phyloP scores from a whole-genome alignment of 495 filamentous ascomycete species.

The Xylaria curta region DNA sequence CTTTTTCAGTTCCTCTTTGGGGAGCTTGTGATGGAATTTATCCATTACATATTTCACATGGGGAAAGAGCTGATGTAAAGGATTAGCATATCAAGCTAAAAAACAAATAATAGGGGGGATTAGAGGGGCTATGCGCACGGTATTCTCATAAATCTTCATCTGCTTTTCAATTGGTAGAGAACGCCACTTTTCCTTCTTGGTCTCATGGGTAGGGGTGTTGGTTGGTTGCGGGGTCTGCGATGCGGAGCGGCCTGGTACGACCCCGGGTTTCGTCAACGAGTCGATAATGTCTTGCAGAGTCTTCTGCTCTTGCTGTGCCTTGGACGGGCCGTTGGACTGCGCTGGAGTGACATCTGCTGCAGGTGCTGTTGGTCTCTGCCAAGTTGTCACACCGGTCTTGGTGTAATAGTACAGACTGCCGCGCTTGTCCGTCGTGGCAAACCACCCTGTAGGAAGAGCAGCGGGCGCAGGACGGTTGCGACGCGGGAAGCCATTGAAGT shows the following conservation, averaged over 20 bases:
- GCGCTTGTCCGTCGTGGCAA: conserved; percentile 66
- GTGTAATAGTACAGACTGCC: conserved; percentile 85
- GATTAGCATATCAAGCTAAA: conserved; percentile 31
- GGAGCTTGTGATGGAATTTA: conserved; percentile 83
- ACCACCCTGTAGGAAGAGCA: conserved; percentile 82
- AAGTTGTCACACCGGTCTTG: conserved; percentile 74
- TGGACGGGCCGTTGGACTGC: conserved; percentile 68
- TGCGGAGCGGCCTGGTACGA: conserved; percentile 49
- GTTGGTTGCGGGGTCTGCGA: conserved; percentile 71
- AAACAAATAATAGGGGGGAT: neutral
- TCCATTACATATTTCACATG: conserved; percentile 84
- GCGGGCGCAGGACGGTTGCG: conserved; percentile 57
- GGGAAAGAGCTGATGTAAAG: conserved; percentile 69
- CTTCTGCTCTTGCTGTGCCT: conserved; percentile 58
- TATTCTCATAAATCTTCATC: conserved; percentile 91
- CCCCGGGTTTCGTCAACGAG: conserved; percentile 72
- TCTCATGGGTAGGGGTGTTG: conserved; percentile 63
- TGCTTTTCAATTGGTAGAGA: conserved; percentile 81
- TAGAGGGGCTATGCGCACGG: conserved; percentile 59
- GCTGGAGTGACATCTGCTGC: conserved; percentile 65
- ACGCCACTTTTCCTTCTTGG: conserved; percentile 83
- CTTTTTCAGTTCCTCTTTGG: conserved; percentile 85
- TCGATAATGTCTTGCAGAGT: conserved; percentile 85
- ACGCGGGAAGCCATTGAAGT: conserved; percentile 64
- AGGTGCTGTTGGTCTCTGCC: conserved; percentile 74